Base-by-base conservation (phyloP, 371 early-diverging fungal genomes). In the Lichtheimia ornata region DNA sequence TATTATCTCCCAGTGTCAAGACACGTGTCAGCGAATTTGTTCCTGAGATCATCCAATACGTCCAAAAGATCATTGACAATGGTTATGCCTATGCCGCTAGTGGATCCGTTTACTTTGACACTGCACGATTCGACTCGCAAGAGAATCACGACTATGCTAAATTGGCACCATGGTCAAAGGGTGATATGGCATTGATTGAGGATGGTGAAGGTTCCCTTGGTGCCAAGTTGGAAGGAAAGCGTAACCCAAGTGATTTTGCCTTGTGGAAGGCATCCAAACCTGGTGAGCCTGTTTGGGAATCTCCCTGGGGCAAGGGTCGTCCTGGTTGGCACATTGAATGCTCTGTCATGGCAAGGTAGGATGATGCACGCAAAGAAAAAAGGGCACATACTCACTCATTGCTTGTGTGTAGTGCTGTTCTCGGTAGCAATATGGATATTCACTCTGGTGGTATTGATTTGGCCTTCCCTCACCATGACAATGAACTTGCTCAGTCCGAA, bases 321-420 rank as follows among this genome's bases (percentile, higher is more conserved):
- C 99, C 99, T 18, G 99, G 99, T 14, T 99, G 99, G 99, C 99
- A 99, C 67, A 99, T 99, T 79, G 99, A 99, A 81, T 99, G 99
- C 89, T 95, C 95, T 15, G 99, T 90, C 20, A 99, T 99, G 99
- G 98, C 99, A 7, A 80, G 72, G 73, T 72, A 72, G 58, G 27
- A 15, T 24, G 35, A 11, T 13, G 0, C 18, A 35, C 17, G 22
- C 5, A 44, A 4, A 52, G 12, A 51, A 52, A 27, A 53, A 50
- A 41, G 24, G 12, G 20, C 15, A 17, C 22, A 22, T 22, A 3
- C 42, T 55, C 1, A 55, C 41, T 40, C 13, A 13, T 11, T 28
- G 11, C 18, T 22, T 22, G 62, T 42, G 24, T 25, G 5, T 50
- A 84, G 93, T 65, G 97, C 95, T 69, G 87, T 99, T 18, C 76